These are phyloP conservation scores for Metschnikowia santaceciliae DNA, from an alignment of 805 yeast genomes.

Conservation along the genomic window DNA sequence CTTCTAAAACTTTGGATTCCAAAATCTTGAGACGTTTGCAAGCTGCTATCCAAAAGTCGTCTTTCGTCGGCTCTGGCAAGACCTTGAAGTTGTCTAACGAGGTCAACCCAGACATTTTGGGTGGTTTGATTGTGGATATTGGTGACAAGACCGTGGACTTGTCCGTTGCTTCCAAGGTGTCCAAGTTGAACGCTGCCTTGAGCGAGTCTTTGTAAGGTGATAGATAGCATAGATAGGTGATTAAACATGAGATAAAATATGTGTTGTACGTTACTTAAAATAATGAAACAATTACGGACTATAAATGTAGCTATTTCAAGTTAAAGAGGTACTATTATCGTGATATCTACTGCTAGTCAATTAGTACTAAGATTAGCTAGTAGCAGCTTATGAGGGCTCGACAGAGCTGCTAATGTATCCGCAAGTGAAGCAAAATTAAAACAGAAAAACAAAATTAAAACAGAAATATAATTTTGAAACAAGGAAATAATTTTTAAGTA, in stretches of 20 bases:
- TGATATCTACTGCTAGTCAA: too few species aligned
- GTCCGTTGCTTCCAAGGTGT: conserved; percentile 77
- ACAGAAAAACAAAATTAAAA: too few species aligned
- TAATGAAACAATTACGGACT: neutral
- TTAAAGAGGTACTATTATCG: too few species aligned
- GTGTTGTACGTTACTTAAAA: neutral
- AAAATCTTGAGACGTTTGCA: conserved; percentile 75
- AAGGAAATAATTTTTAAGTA: too few species aligned
- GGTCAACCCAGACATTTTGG: conserved; percentile 86
- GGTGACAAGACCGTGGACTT: conserved; percentile 97
- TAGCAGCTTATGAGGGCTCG: neutral
- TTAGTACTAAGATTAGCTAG: neutral
- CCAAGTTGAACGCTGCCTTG: conserved; percentile 84
- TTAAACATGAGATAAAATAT: neutral
- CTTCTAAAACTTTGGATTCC: conserved; percentile 79
- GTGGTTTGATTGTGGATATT: conserved; percentile 93
- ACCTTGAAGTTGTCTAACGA: conserved; percentile 78
- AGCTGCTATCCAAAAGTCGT: conserved; percentile 70
- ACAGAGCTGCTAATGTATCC: too few species aligned
- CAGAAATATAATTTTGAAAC: too few species aligned
- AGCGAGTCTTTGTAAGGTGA: conserved; percentile 70
- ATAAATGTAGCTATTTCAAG: neutral
- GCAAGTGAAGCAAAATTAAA: too few species aligned
- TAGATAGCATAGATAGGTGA: conserved; percentile 2
- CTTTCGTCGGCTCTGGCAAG: conserved; percentile 81